phyloP scores from a whole-genome alignment of 257 asterid genomes.

The Eucommia ulmoides region DNA sequence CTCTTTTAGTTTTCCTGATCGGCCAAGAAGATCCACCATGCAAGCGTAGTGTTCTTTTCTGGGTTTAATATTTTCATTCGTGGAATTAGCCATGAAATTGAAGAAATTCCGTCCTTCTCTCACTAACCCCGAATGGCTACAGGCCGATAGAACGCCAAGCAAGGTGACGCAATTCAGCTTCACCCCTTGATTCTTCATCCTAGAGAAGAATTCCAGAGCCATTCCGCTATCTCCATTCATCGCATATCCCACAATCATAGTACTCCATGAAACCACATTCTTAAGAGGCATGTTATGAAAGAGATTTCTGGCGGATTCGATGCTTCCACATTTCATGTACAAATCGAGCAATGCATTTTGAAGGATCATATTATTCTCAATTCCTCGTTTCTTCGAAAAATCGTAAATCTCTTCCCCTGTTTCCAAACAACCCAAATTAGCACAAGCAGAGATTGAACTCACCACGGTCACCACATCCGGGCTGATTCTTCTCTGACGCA shows the following conservation, averaged over 20 bases:
- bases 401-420: not conserved
- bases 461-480: not conserved
- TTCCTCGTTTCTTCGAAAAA: not conserved
- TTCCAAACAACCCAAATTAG: not conserved
- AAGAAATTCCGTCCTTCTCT: not conserved
- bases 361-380: not conserved
- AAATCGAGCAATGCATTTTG: not conserved
- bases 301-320: not conserved
- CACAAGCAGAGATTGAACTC: not conserved
- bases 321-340: not conserved
- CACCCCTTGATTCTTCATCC: not conserved
- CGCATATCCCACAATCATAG: not conserved
- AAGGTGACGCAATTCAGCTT: not conserved
- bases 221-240: not conserved
- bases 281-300: not conserved
- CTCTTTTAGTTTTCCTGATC: not conserved
- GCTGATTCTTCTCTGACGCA: not conserved
- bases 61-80: not conserved
- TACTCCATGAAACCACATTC: not conserved
- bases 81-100: not conserved
- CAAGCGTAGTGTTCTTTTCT: slow-evolving; percentile 1
- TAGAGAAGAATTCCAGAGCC: not conserved
- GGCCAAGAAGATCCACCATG: slow-evolving; percentile 1
- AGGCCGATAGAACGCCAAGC: not conserved
- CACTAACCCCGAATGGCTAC: not conserved